phyloP scores from a whole-genome alignment of 2,329 filamentous ascomycete species.

The Colletotrichum tanaceti region DNA sequence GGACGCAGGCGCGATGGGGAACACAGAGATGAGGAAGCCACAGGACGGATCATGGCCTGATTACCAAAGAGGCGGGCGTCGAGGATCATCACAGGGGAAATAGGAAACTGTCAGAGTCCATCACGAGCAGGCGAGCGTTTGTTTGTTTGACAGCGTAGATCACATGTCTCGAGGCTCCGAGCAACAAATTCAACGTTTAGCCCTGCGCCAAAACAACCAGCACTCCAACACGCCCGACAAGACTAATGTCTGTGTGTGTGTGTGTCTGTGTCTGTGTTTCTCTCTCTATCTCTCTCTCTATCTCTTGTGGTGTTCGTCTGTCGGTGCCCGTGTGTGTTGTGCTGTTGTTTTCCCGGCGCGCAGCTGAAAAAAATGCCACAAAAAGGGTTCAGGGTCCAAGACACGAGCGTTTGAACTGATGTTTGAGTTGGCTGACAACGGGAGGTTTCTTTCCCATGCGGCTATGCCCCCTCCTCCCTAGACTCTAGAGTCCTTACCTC shows the following conservation, averaged over 20 bases:
- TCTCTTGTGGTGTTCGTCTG: neutral
- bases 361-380: neutral
- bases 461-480: too few species aligned
- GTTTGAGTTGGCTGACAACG: slow-evolving; percentile 10
- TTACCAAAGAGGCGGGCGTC: too few species aligned
- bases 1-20: neutral
- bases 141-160: slow-evolving; percentile 6
- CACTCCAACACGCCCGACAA: neutral
- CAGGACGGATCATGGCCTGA: neutral
- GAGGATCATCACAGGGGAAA: neutral
- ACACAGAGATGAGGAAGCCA: neutral
- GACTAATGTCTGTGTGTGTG: neutral
- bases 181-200: neutral
- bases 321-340: slow-evolving; percentile 15
- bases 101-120: too few species aligned
- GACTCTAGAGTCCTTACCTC: too few species aligned
- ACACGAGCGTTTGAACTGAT: slow-evolving; percentile 4
- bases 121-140: neutral
- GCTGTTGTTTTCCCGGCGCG: slow-evolving; percentile 2
- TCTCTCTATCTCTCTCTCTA: too few species aligned
- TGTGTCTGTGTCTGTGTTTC: too few species aligned
- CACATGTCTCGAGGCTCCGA: slow-evolving; percentile 7
- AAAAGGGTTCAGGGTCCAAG: slow-evolving; percentile 31
- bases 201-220: too few species aligned
- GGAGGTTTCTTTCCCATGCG: slow-evolving; percentile 2